Base-by-base conservation (phyloP, 306 rosid genomes). In the Mimosa bimucronata region DNA sequence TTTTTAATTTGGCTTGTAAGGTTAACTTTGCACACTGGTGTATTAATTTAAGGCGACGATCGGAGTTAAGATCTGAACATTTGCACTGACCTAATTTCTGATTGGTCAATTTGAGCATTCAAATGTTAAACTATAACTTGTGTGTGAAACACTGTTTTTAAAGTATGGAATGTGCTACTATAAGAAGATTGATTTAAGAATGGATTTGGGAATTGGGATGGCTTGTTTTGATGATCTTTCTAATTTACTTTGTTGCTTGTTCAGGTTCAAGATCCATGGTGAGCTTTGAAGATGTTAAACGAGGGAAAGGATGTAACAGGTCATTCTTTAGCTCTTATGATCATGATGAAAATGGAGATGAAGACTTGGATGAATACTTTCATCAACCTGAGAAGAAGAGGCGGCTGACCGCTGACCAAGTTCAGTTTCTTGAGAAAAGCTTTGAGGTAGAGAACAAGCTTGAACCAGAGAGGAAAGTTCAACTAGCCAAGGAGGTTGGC, bases 301-400 rank as follows among this genome's bases (percentile, higher is more conserved):
- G 87, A 44, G 87, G 85, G 78, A 83, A 83, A 18, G 88, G 90
- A 53, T 37, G 80, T 26, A 88, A 70, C 2, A 70, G 76, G 25
- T 66, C 87, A 14, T 77, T 86, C 57, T 88, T 85, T 71, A 61
- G 67, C 37, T 28, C 84, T 5, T 89, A 80, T 25, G 94, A 86
- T 19, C 77, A 45, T 25, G 87, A 86, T 25, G 97, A 89, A 4
- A 87, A 83, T 38, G 87, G 84, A 64, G 92, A 89, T 53, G 91
- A 89, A 13, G 93, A 89, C 44, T 80, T 83, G 29, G 90, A 88
- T 9, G 97, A 86, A 16, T 89, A 85, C 48, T 80, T 81, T 29
- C 90, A 88, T 21, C 97, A 88, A 75, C 89, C 94, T 31, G 97
- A 88, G 70, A 91, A 91, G 83, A 91, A 91, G 84, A 83, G 94